phyloP scores from a whole-genome alignment of 495 filamentous ascomycete genomes.

The Poronia punctata region DNA sequence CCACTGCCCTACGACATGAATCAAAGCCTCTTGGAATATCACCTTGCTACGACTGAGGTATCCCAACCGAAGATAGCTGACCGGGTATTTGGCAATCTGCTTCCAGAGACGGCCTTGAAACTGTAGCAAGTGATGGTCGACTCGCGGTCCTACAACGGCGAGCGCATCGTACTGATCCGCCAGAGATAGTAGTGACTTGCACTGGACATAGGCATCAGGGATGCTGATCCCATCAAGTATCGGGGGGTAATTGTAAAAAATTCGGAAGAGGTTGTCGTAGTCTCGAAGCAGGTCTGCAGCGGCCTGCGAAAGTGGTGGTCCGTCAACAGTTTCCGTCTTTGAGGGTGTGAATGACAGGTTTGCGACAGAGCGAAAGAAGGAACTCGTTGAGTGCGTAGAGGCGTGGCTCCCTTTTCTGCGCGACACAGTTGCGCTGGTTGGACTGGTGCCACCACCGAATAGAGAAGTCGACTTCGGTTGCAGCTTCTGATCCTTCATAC shows the following conservation, averaged over 20 bases:
- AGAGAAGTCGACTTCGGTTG: conserved; percentile 28
- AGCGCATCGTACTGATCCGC: conserved; percentile 92
- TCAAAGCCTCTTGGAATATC: conserved; percentile 83
- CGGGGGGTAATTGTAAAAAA: conserved; percentile 88
- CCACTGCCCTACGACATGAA: conserved; percentile 92
- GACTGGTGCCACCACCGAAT: conserved; percentile 31
- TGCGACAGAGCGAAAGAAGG: conserved; percentile 82
- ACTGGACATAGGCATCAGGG: conserved; percentile 83
- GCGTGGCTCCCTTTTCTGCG: conserved; percentile 43
- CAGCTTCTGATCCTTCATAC: conserved; percentile 1
- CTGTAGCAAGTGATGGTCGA: conserved; percentile 86
- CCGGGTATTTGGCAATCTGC: conserved; percentile 90
- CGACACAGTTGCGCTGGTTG: conserved; percentile 15
- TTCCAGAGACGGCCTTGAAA: conserved; percentile 87
- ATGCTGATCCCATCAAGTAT: conserved; percentile 76
- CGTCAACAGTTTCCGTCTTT: conserved; percentile 17
- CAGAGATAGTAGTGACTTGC: conserved; percentile 74
- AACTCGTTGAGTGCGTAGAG: conserved; percentile 48
- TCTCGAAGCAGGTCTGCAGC: conserved; percentile 70
- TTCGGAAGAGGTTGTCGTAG: conserved; percentile 88
- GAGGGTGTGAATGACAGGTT: conserved; percentile 54
- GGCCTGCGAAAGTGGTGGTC: conserved; percentile 37
- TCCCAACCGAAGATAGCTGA: conserved; percentile 81
- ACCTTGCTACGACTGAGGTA: conserved; percentile 76
- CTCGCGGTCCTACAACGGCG: conserved; percentile 76